These are phyloP conservation scores for Fusarium praegraminearum DNA, from an alignment of 2,329 filamentous ascomycete species.

Conservation along the genomic window DNA sequence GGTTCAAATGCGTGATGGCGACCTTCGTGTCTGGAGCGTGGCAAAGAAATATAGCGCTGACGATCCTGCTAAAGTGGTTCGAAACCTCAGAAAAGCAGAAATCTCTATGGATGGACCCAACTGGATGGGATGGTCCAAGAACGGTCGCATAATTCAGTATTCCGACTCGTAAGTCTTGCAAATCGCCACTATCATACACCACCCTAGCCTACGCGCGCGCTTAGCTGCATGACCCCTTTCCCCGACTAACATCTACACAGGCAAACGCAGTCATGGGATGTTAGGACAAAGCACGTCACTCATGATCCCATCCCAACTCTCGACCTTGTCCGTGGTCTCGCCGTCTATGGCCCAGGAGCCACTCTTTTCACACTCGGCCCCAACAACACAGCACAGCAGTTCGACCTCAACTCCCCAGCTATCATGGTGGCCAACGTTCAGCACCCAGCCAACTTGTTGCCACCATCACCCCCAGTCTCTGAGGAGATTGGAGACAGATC, in stretches of 20 bases:
- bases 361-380: conserved; percentile 90
- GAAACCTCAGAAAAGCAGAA: conserved; percentile 85
- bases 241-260: conserved; percentile 61
- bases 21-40: conserved; percentile 96
- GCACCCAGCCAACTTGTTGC: conserved; percentile 81
- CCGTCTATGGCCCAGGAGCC: conserved; percentile 91
- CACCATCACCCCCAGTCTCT: conserved; percentile 85
- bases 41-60: conserved; percentile 79
- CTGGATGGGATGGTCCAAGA: conserved; percentile 99
- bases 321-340: conserved; percentile 82
- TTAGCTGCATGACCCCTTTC: conserved; percentile 52
- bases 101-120: conserved; percentile 80
- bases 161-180: conserved; percentile 80
- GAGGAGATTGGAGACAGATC: conserved; percentile 73
- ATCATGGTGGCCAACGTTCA: conserved; percentile 88
- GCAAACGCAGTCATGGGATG: conserved; percentile 95
- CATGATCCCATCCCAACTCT: conserved; percentile 89
- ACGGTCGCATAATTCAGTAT: conserved; percentile 93
- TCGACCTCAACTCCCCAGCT: conserved; percentile 86
- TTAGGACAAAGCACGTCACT: conserved; percentile 95
- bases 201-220: conserved; percentile 60
- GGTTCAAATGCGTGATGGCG: conserved; percentile 90
- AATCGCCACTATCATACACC: conserved; percentile 37
- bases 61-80: conserved; percentile 87
- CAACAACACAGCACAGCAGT: conserved; percentile 93